phyloP scores from a whole-genome alignment of 257 asterid species.

The Gardenia jasminoides region DNA sequence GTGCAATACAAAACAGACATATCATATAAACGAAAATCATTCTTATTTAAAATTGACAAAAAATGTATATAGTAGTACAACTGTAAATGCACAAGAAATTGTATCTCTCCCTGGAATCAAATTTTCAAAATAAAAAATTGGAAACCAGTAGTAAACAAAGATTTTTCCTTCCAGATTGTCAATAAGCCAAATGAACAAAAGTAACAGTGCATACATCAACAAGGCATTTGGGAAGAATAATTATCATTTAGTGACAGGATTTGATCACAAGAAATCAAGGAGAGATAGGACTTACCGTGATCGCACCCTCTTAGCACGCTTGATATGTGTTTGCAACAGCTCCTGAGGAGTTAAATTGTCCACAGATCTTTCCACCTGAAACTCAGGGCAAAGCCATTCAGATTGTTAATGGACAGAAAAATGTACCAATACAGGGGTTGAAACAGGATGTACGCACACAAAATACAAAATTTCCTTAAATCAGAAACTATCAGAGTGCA shows the following conservation, averaged over 20 bases:
- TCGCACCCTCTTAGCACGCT: conserved; percentile 85
- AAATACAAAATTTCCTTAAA: neutral
- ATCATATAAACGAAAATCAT: neutral
- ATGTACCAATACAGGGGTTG: neutral
- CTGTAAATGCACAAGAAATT: neutral
- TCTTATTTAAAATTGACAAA: neutral
- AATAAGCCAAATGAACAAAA: neutral
- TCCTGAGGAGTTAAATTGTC: conserved; percentile 62
- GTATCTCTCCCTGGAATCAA: neutral
- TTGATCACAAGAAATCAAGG: neutral
- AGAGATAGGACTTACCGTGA: conserved; percentile 52
- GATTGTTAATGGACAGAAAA: neutral
- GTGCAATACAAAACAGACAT: neutral
- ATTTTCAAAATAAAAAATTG: neutral
- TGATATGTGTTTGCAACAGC: conserved; percentile 74
- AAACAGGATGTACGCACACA: neutral
- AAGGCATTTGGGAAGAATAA: neutral
- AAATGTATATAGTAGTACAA: neutral
- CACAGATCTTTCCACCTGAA: conserved; percentile 64
- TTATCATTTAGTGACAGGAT: neutral
- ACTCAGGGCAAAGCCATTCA: conserved; percentile 13
- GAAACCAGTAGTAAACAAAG: neutral
- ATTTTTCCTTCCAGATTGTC: neutral
- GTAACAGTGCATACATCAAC: neutral
- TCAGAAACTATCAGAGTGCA: neutral